Evolutionary conservation across 192 early-diverging fungal species (phyloP), one percentile per base, ranked within the genome.

Genomic region (Mortierella claussenii): DNA sequence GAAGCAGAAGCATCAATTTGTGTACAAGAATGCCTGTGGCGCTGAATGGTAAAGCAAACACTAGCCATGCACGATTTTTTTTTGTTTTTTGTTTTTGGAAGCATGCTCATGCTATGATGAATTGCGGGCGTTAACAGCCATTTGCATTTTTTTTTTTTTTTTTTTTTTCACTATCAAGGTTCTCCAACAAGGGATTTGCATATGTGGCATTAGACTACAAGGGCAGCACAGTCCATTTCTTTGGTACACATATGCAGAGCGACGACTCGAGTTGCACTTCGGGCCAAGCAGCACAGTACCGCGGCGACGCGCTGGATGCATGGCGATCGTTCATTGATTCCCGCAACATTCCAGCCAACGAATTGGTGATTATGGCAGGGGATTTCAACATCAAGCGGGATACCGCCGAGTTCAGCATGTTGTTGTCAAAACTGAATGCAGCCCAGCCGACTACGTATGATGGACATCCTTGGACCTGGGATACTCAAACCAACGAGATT

Each of bases 161-260:
- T 32, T 48, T 27, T 10, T 44, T 10, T 49, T 6, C 4, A 20
- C 17, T 55, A n/a, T 48, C 21, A 26, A 75, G 70, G 53, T 67
- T 55, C 27, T 43, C 73, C n/a, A 67, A 67, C 53, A 76, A 76
- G 58, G 73, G 73, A 7, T 76, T 67, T 26, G 73, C 59, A 0
- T 65, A 76, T 36, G 73, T 57, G 12, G 46, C 50, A 11, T 24
- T 76, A 9, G 59, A 66, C 46, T 76, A 67, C 58, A 49, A 67
- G 15, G 64, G 64, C 28, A 67, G 52, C 4, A 76, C 66, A n/a
- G 8, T 76, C 44, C 73, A 76, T 42, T 52, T 76, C 36, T 76
- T 67, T 40, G 73, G 73, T 21, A 76, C 73, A 32, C 73, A 76
- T 15, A 59, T 60, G 33, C 73, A 76, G 40, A 76, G 73, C 13